phyloP scores from a whole-genome alignment of 805 yeast species.

The Wickerhamiella azymoides region DNA sequence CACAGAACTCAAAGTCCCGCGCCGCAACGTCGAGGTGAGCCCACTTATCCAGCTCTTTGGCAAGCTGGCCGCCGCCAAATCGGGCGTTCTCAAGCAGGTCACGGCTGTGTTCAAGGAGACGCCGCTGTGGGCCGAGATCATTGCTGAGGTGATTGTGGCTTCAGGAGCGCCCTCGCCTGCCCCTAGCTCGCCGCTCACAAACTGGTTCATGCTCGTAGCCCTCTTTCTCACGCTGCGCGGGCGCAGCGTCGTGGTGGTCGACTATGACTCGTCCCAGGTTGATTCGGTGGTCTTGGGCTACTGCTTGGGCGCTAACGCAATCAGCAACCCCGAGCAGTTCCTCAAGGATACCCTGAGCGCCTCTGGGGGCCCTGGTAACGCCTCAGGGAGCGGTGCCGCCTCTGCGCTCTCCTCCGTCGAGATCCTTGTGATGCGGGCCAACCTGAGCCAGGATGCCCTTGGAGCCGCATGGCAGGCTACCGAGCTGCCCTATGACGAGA shows the following conservation, averaged over 20 bases:
- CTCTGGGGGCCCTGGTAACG: not conserved
- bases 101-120: not conserved
- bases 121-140: conserved; percentile 8
- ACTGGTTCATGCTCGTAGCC: conserved; percentile 4
- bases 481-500: not conserved
- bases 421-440: conserved; percentile 4
- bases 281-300: conserved; percentile 1
- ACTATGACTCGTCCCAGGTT: not conserved
- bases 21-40: not conserved
- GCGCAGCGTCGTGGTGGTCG: not conserved
- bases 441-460: not conserved
- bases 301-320: conserved; percentile 1
- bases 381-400: too few species aligned
- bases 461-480: conserved; percentile 2
- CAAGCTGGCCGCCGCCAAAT: not conserved
- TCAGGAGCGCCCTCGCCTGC: not conserved
- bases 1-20: not conserved
- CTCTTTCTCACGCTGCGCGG: conserved; percentile 5
- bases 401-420: conserved; percentile 3
- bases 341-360: not conserved
- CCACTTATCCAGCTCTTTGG: conserved; percentile 5
- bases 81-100: not conserved
- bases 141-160: conserved; percentile 2
- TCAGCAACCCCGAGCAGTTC: not conserved
- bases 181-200: not conserved